A percentile compares a stretch with the other conserved stretches of the same genome.
Evolutionary conservation across 805 yeast species (phyloP).

Genomic region (Candida coquimbonensis): DNA sequence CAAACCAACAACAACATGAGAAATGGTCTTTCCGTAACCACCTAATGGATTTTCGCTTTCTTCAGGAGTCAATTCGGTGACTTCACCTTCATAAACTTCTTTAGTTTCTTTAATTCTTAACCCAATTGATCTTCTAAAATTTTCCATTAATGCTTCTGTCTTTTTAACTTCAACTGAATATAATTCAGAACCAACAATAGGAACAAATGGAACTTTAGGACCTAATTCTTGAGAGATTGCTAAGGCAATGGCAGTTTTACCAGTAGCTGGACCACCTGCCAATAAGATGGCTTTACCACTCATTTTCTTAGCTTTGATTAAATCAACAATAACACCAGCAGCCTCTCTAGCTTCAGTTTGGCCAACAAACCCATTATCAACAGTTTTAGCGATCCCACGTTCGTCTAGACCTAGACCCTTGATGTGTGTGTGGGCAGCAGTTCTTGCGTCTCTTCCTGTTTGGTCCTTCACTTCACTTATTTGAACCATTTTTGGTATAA

Average conservation of each 20-base stretch:
- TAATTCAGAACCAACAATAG: constrained; percentile 90
- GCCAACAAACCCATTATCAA: constrained; percentile 83
- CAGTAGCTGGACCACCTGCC: constrained; percentile 98
- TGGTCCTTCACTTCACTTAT: constrained; percentile 68
- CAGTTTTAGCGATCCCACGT: constrained; percentile 71
- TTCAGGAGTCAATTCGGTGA: constrained; percentile 90
- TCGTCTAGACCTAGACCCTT: constrained; percentile 93
- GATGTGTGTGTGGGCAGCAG: constrained; percentile 97
- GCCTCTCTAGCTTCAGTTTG: constrained; percentile 77
- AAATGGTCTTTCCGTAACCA: constrained; percentile 94
- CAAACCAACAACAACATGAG: constrained; percentile 90
- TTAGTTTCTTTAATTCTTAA: constrained; percentile 93
- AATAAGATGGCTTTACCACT: constrained; percentile 92
- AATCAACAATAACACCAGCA: constrained; percentile 89
- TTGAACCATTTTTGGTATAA: constrained; percentile 49
- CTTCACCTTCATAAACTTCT: constrained; percentile 98
- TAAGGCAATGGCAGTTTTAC: constrained; percentile 94
- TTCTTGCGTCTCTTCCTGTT: constrained; percentile 48
- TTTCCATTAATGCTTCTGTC: constrained; percentile 94
- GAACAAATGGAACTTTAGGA: constrained; percentile 95
- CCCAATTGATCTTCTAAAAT: constrained; percentile 94
- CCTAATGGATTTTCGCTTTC: constrained; percentile 96
- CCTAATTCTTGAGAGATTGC: constrained; percentile 96
- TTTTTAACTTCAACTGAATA: constrained; percentile 95
- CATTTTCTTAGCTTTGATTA: constrained; percentile 87